A percentile compares a stretch with the other conserved stretches of the same genome.
phyloP scores from a whole-genome alignment of 2,329 filamentous ascomycete species.

The Diaporthe batatas region DNA sequence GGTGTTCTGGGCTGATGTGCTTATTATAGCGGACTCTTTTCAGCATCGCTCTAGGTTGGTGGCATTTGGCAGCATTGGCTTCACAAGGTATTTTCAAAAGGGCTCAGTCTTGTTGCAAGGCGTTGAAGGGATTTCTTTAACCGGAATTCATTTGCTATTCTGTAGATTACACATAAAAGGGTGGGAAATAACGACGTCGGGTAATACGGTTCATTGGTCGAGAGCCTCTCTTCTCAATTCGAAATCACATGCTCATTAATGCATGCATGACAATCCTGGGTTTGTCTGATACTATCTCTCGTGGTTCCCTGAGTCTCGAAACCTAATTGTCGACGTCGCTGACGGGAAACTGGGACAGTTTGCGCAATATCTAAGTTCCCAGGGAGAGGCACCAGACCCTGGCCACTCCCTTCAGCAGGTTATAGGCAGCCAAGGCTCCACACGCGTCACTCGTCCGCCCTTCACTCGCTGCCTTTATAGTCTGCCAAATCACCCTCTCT shows the following conservation, averaged over 20 bases:
- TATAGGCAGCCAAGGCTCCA: no score
- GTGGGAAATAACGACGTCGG: neutral
- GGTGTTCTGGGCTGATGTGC: neutral
- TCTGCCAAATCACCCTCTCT: no score
- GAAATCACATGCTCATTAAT: neutral
- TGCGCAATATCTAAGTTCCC: neutral
- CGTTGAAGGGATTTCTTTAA: slow-evolving; percentile 6
- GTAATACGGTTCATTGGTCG: neutral
- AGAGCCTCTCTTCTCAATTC: neutral
- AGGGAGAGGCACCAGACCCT: no score
- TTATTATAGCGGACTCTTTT: slow-evolving; percentile 2
- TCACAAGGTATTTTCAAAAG: neutral
- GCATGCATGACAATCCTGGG: neutral
- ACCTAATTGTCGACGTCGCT: slow-evolving; percentile 4
- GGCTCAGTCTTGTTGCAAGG: slow-evolving; percentile 11
- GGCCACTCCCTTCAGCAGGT: no score
- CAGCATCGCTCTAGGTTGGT: neutral
- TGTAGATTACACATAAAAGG: neutral
- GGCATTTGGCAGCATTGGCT: neutral
- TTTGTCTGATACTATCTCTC: neutral
- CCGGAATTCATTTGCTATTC: neutral
- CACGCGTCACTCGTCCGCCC: no score
- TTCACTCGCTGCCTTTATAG: no score
- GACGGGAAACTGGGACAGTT: neutral
- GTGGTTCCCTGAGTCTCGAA: neutral